Percentiles rank a stretch among this genome's conserved stretches.
Evolutionary conservation across 2,329 filamentous ascomycete genomes (phyloP).

Genomic region (Talaromyces sp.): DNA sequence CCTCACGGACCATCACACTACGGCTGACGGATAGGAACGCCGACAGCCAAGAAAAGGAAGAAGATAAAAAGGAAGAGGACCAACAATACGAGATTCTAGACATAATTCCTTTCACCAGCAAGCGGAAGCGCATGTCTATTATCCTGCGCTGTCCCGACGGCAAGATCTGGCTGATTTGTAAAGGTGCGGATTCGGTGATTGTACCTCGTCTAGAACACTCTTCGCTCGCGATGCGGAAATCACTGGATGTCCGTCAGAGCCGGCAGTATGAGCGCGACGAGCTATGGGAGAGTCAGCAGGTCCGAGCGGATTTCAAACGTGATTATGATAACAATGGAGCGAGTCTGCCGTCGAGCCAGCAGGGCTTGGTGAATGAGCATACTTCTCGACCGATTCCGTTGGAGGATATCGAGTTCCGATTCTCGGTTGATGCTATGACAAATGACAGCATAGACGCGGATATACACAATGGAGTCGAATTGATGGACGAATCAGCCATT

Average conservation of each 20-base stretch:
- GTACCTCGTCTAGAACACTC: slow-evolving; percentile 48
- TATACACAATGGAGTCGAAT: slow-evolving; percentile 56
- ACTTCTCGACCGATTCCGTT: slow-evolving; percentile 45
- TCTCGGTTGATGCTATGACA: too few relatives aligned
- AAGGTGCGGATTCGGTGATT: slow-evolving; percentile 73
- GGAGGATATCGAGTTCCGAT: slow-evolving; percentile 62
- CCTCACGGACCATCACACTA: neutral
- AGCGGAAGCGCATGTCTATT: slow-evolving; percentile 77
- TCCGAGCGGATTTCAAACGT: too few relatives aligned
- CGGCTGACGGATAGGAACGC: neutral
- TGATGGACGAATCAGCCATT: too few relatives aligned
- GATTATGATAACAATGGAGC: slow-evolving; percentile 46
- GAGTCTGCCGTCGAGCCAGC: slow-evolving; percentile 29
- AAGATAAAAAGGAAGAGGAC: slow-evolving; percentile 40
- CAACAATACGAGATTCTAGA: slow-evolving; percentile 64
- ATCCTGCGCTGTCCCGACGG: slow-evolving; percentile 71
- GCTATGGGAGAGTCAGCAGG: too few relatives aligned
- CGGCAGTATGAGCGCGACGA: slow-evolving; percentile 13
- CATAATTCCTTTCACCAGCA: slow-evolving; percentile 76
- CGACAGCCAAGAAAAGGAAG: slow-evolving; percentile 39
- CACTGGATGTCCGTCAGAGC: slow-evolving; percentile 40
- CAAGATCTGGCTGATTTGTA: slow-evolving; percentile 69
- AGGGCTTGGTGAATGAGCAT: too few relatives aligned
- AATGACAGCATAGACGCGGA: neutral
- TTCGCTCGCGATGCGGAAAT: neutral